These are phyloP conservation scores for Penicillium palitans DNA, from an alignment of 2,329 filamentous ascomycete genomes.

Conservation along the genomic window DNA sequence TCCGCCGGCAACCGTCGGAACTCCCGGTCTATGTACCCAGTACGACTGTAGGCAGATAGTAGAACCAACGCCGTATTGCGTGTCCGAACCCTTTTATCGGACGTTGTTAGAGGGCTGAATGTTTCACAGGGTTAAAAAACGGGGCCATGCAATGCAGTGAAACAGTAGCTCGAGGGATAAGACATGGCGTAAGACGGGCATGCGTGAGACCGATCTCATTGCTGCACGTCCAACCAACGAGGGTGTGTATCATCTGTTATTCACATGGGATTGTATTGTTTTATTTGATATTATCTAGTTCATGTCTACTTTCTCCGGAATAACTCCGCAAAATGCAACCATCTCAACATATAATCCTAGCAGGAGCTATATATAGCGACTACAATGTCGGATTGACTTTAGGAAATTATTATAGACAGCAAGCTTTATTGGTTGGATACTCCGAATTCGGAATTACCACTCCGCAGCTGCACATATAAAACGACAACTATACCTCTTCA, in stretches of 20 bases:
- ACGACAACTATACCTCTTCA: not conserved
- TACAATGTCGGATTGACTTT: not conserved
- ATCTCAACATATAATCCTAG: not conserved
- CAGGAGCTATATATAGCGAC: too few species aligned
- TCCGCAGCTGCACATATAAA: not conserved
- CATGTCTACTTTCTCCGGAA: not conserved
- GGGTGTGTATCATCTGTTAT: not conserved
- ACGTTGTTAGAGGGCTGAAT: not conserved
- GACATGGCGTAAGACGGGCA: not conserved
- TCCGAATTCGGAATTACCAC: not conserved
- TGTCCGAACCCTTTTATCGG: not conserved
- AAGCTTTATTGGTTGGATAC: not conserved
- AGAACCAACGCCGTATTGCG: not conserved
- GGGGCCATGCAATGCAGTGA: slow-evolving; percentile 4
- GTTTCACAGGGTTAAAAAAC: not conserved
- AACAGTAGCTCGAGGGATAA: not conserved
- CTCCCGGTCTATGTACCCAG: not conserved
- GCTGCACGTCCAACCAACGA: not conserved
- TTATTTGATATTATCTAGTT: too few species aligned
- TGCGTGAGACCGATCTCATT: not conserved
- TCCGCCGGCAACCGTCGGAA: slow-evolving; percentile 9
- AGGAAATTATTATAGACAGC: not conserved
- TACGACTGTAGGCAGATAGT: not conserved
- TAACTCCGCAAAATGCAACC: not conserved
- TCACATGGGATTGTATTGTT: too few species aligned